Base-by-base conservation (phyloP, 768 basidiomycete species). In the Clathrus columnatus region DNA sequence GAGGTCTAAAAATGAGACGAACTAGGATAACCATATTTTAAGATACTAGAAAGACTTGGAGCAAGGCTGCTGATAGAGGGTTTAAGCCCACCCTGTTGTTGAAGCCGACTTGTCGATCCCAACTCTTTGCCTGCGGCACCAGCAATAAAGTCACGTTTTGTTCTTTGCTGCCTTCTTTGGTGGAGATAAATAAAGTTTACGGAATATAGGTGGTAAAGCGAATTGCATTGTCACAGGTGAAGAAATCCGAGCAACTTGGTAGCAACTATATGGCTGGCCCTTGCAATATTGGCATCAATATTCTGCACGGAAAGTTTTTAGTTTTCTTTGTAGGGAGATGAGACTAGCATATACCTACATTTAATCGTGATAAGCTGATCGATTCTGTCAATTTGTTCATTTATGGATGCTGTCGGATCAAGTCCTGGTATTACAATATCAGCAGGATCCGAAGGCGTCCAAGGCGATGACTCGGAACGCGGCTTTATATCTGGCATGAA, bases 351-450 rank as follows among this genome's bases (percentile, higher is more conserved):
- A 67, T 54, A 86, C 91, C 79, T 94, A 93, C 10, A 98, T 75
- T 61, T 92, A 85, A 93, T 77, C 7, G 94, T 93, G 59, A 95
- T 94, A 63, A 94, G 76, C 66, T 96, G 94, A 69, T 98, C 94
- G 56, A 96, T 91, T 69, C 94, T 90, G 64, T 95, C 91, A 52
- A 92, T 85, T 71, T 96, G 93, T 63, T 85, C 91, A 57, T 78
- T 78, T 23, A 82, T 72, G 20, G 86, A 75, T 21, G 86, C 85
- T 8, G 72, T 74, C 0, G 77, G 79, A 62, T 91, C 85, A 32
- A 91, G 73, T 0, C 89, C 88, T 7, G 87, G 83, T 2, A 91
- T 73, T 14, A 72, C 65, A 53, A 91, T 89, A 45, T 76, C 75
- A 0, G 75, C 62, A 17, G 87, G 83, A 66, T 90, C 79, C 4